Percentiles rank a stretch among this genome's conserved stretches.
These are phyloP conservation scores for Euphrasia arctica DNA, from an alignment of 305 asterid species.

Conservation along the genomic window DNA sequence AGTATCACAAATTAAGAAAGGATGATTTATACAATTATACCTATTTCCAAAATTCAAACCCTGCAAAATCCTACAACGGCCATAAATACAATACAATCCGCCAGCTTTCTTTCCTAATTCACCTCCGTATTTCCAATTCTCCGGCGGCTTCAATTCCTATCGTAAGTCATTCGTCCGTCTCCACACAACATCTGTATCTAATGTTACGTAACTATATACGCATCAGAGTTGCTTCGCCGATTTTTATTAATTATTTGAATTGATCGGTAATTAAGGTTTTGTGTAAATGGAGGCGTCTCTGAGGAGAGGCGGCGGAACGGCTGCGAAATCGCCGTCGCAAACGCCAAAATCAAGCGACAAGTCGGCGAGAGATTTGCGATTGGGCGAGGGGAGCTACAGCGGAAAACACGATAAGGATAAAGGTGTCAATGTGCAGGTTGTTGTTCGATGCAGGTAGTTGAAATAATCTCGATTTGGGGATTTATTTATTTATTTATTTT, in stretches of 20 bases:
- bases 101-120: not conserved
- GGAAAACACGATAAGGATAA: conserved; percentile 85
- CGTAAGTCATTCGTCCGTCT: not conserved
- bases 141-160: not conserved
- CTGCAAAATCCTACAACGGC: not conserved
- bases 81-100: not conserved
- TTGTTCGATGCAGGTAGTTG: conserved; percentile 81
- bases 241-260: too few relatives aligned
- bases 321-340: conserved; percentile 74
- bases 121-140: not conserved
- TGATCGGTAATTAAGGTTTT: not conserved
- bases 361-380: conserved; percentile 76
- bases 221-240: not conserved
- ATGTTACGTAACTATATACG: too few relatives aligned
- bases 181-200: not conserved
- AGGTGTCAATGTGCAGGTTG: conserved; percentile 96
- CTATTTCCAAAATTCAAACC: not conserved
- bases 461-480: conserved; percentile 12
- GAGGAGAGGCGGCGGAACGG: conserved; percentile 67
- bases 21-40: too few relatives aligned
- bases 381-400: conserved; percentile 70
- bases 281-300: conserved; percentile 49
- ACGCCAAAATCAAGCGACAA: conserved; percentile 87
- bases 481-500: too few relatives aligned
- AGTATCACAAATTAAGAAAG: too few relatives aligned